Evolutionary conservation across 345 rosid species (phyloP).

Genomic region (Nasturtium officinale): DNA sequence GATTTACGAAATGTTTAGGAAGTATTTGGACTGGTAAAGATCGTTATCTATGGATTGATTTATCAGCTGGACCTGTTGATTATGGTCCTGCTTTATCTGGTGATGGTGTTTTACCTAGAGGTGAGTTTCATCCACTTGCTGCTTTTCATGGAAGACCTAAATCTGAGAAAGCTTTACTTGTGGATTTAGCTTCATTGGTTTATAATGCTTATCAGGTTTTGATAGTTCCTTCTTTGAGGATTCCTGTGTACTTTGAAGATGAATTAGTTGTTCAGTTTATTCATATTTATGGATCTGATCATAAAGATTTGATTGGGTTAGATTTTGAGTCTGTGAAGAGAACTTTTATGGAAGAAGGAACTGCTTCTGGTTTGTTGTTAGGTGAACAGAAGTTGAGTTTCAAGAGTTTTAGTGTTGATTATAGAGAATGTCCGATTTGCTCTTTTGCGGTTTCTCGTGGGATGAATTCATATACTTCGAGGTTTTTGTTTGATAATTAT

Average conservation of each 20-base stretch:
- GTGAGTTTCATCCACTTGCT: slow-evolving; percentile 92
- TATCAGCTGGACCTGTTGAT: slow-evolving; percentile 91
- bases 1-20: slow-evolving; percentile 79
- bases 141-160: slow-evolving; percentile 85
- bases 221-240: slow-evolving; percentile 83
- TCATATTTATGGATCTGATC: slow-evolving; percentile 68
- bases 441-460: slow-evolving; percentile 82
- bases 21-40: slow-evolving; percentile 89
- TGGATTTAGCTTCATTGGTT: slow-evolving; percentile 79
- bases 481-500: slow-evolving; percentile 95
- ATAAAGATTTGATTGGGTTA: slow-evolving; percentile 58
- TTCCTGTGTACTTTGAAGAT: slow-evolving; percentile 84
- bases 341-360: slow-evolving; percentile 62
- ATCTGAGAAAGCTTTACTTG: slow-evolving; percentile 74
- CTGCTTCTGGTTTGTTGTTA: slow-evolving; percentile 67
- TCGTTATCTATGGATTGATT: slow-evolving; percentile 88
- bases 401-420: slow-evolving; percentile 60
- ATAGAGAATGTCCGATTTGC: slow-evolving; percentile 75
- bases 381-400: slow-evolving; percentile 76
- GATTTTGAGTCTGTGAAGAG: slow-evolving; percentile 74
- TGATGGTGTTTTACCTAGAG: slow-evolving; percentile 86
- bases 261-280: slow-evolving; percentile 78
- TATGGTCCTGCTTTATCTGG: slow-evolving; percentile 95
- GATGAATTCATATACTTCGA: slow-evolving; percentile 80
- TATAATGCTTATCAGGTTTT: slow-evolving; percentile 94